Conservation (phyloP, 1,284 basidiomycete species). For the Somion occarium region DNA sequence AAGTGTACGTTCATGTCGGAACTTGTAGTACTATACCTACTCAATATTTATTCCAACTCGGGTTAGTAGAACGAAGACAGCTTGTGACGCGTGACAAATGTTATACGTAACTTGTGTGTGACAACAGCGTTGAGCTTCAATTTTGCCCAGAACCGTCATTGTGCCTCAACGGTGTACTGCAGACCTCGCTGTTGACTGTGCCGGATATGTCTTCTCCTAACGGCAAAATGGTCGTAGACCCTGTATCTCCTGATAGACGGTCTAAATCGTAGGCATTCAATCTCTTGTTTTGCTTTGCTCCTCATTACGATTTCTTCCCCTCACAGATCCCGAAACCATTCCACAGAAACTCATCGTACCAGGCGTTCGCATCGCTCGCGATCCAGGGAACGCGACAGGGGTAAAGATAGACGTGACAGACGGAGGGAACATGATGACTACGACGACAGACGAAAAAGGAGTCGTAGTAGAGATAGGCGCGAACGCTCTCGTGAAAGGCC, state of each 20-base stretch:
- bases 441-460: conserved; percentile 50
- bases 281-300: conserved; percentile 2
- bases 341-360: conserved; percentile 68
- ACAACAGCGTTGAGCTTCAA: background rate
- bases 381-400: conserved; percentile 50
- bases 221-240: conserved; percentile 56
- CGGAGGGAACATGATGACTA: conserved; percentile 46
- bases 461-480: conserved; percentile 41
- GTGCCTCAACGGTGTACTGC: too few species aligned
- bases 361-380: conserved; percentile 65
- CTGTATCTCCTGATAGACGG: conserved; percentile 44
- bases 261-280: conserved; percentile 54
- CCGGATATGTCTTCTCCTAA: conserved; percentile 35
- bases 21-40: conserved; percentile 1
- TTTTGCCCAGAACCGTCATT: background rate
- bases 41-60: background rate
- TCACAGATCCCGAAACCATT: conserved; percentile 60
- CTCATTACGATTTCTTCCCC: conserved; percentile 9
- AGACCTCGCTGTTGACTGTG: too few species aligned
- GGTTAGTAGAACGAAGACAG: background rate
- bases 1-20: background rate
- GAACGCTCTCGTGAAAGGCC: conserved; percentile 31
- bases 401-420: conserved; percentile 42
- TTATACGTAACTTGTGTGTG: background rate
- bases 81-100: too few species aligned